Conservation (phyloP, 2,329 filamentous ascomycete species). For the Malbranchea zuffiana region DNA sequence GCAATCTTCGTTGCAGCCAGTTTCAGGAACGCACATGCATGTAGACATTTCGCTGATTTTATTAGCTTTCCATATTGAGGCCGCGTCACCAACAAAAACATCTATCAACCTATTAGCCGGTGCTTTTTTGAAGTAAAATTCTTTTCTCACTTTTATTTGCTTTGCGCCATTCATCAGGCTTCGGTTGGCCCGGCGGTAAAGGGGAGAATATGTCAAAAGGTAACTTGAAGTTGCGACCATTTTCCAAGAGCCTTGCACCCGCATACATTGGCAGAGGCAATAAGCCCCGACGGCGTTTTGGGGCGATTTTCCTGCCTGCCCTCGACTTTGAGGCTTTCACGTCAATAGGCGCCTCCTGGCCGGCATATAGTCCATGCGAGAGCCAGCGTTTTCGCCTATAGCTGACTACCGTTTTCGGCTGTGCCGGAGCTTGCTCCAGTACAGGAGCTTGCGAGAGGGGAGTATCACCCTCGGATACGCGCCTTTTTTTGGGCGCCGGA, state of each 20-base stretch:
- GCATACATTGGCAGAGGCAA: slow-evolving; percentile 71
- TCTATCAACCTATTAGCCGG: slow-evolving; percentile 42
- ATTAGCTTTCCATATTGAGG: slow-evolving; percentile 67
- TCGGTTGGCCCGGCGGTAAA: slow-evolving; percentile 71
- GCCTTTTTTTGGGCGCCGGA: slow-evolving; percentile 32
- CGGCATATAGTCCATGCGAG: slow-evolving; percentile 73
- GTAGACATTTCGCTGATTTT: slow-evolving; percentile 63
- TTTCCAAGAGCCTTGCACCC: slow-evolving; percentile 58
- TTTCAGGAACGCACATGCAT: slow-evolving; percentile 66
- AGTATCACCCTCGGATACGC: slow-evolving; percentile 30
- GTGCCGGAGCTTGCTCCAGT: not conserved
- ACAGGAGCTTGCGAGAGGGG: not conserved
- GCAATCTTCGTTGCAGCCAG: slow-evolving; percentile 79
- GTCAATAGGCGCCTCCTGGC: slow-evolving; percentile 51
- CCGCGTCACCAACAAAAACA: slow-evolving; percentile 78
- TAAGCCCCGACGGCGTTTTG: slow-evolving; percentile 31
- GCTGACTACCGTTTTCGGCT: slow-evolving; percentile 16
- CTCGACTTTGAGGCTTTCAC: slow-evolving; percentile 40
- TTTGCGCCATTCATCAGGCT: slow-evolving; percentile 86
- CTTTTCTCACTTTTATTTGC: slow-evolving; percentile 71
- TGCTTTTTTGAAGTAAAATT: not conserved
- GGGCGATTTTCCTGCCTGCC: slow-evolving; percentile 25
- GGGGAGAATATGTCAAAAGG: slow-evolving; percentile 87
- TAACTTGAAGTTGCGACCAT: slow-evolving; percentile 71
- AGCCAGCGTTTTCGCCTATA: slow-evolving; percentile 62